A percentile compares a stretch with the other conserved stretches of the same genome.
Conservation (phyloP, 1,284 basidiomycete genomes). For the Polyporus tsugae region DNA sequence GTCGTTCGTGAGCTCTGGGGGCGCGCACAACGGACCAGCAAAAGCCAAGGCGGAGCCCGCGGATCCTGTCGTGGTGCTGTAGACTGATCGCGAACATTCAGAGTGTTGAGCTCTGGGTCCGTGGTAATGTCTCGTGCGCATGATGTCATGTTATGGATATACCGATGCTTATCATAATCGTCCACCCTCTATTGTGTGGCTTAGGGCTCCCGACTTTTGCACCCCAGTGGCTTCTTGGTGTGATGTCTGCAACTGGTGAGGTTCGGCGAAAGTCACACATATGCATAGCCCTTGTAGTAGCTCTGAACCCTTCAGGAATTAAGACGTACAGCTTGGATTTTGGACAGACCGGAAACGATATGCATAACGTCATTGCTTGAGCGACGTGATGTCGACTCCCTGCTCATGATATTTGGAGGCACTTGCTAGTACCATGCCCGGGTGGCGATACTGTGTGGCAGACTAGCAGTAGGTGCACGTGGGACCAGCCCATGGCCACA, state of each 20-base stretch:
- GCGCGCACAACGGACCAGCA: conserved; percentile 29
- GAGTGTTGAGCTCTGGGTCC: not conserved
- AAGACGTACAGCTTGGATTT: no score
- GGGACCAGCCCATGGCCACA: no score
- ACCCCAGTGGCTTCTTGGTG: not conserved
- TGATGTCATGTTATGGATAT: conserved; percentile 11
- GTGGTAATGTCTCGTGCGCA: conserved; percentile 5
- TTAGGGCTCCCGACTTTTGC: conserved; percentile 1
- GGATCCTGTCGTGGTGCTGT: conserved; percentile 19
- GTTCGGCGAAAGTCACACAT: not conserved
- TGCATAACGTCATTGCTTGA: no score
- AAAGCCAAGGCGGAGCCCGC: not conserved
- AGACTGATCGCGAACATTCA: not conserved
- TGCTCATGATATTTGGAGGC: no score
- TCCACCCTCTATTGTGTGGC: conserved; percentile 1
- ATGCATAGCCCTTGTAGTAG: no score
- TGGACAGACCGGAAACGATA: no score
- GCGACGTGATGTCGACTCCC: no score
- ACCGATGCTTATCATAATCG: conserved; percentile 24
- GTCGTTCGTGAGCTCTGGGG: conserved; percentile 45
- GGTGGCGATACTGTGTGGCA: no score
- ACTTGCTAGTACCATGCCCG: no score
- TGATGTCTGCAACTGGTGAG: not conserved
- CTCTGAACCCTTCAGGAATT: no score
- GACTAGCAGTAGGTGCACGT: no score